Conservation (phyloP, 2,329 filamentous ascomycete species). For the Diplodia sapinea region DNA sequence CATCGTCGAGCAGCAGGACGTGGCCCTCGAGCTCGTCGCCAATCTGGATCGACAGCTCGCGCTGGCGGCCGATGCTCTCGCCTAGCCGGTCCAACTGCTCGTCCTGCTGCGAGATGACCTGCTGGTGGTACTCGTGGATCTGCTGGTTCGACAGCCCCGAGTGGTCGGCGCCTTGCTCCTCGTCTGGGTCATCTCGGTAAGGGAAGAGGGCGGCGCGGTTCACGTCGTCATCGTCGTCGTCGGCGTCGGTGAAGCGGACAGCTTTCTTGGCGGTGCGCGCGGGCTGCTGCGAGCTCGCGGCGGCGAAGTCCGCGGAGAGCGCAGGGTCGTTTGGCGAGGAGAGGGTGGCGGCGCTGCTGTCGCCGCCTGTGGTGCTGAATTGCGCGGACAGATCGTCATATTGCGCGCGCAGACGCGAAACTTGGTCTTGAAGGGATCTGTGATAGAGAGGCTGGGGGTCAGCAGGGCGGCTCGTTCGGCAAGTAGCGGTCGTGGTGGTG, state of each 20-base stretch:
- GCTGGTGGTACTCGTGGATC: constrained; percentile 82
- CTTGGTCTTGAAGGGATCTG: constrained; percentile 64
- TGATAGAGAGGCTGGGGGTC: constrained; percentile 38
- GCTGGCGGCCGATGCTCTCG: constrained; percentile 84
- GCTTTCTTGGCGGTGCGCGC: constrained; percentile 61
- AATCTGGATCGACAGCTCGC: constrained; percentile 93
- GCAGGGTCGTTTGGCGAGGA: constrained; percentile 53
- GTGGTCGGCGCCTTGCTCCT: constrained; percentile 54
- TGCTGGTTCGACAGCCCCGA: constrained; percentile 75
- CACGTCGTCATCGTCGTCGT: constrained; percentile 50
- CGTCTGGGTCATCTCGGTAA: constrained; percentile 73
- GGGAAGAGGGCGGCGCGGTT: constrained; percentile 66
- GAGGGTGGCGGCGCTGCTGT: constrained; percentile 47
- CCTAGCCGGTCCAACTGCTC: constrained; percentile 88
- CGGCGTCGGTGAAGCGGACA: constrained; percentile 80
- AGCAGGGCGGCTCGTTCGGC: constrained; percentile 17
- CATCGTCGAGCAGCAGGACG: constrained; percentile 85
- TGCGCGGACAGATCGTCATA: constrained; percentile 77
- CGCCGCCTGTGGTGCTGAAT: constrained; percentile 68
- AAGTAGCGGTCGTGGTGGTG: constrained; percentile 16
- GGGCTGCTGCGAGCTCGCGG: constrained; percentile 38
- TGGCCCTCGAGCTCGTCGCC: constrained; percentile 94
- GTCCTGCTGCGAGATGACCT: constrained; percentile 86
- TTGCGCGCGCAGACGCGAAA: constrained; percentile 73
- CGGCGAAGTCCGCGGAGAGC: constrained; percentile 46